phyloP scores from a whole-genome alignment of 140 eudicot genomes.

The Ambrosia hybrid region DNA sequence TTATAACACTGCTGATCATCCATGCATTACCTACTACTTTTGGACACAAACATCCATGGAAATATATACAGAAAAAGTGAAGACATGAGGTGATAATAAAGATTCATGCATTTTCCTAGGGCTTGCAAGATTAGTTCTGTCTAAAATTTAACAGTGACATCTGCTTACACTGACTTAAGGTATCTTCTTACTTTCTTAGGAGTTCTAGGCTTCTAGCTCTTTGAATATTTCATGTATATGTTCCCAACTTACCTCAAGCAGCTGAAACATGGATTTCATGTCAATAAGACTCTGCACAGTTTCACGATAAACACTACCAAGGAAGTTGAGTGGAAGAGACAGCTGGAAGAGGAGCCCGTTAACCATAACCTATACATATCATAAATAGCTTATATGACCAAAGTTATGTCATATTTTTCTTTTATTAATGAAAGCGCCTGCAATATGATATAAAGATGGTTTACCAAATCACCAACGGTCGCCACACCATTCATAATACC shows the following conservation, averaged over 20 bases:
- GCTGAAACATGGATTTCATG: conserved; percentile 94
- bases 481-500: conserved; percentile 72
- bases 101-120: no score
- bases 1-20: no score
- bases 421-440: neutral
- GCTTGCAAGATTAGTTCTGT: no score
- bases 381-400: neutral
- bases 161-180: no score
- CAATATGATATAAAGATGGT: neutral
- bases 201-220: no score
- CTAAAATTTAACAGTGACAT: no score
- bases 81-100: no score
- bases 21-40: no score
- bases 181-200: no score
- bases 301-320: conserved; percentile 91
- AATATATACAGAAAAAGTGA: no score
- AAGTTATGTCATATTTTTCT: neutral
- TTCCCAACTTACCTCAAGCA: conserved; percentile 67
- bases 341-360: conserved; percentile 96
- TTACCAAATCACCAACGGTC: conserved; percentile 97
- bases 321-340: conserved; percentile 95
- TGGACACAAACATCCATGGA: no score
- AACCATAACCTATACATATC: conserved; percentile 77
- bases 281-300: conserved; percentile 88
- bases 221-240: neutral